Conservation (phyloP, 768 basidiomycete species). For the Amanita rubescens region DNA sequence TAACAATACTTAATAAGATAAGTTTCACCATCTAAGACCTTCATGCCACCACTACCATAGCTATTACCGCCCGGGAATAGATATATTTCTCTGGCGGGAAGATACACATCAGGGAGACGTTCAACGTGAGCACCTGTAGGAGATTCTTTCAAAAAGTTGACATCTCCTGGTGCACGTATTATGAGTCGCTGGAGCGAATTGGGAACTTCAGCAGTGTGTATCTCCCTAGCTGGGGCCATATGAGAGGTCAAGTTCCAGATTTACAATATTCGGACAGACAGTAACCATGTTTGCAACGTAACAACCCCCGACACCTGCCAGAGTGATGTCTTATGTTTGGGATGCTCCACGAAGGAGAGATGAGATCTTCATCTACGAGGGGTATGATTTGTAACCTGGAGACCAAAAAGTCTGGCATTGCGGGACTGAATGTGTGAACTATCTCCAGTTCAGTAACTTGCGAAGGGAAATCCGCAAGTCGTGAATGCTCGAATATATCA, state of each 20-base stretch:
- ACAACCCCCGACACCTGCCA: slow-evolving; percentile 15
- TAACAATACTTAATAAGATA: too few relatives aligned
- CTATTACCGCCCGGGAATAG: neutral
- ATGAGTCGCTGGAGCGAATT: neutral
- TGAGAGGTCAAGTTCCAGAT: neutral
- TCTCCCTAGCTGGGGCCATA: neutral
- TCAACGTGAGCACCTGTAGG: neutral
- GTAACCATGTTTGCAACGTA: slow-evolving; percentile 17
- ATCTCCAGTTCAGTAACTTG: slow-evolving; percentile 27
- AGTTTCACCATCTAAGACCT: too few relatives aligned
- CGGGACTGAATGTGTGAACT: slow-evolving; percentile 20
- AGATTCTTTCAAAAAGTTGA: neutral
- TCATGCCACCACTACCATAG: too few relatives aligned
- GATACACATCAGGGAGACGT: neutral
- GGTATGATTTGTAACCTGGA: slow-evolving; percentile 13
- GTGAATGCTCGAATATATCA: slow-evolving; percentile 26
- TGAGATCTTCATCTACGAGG: slow-evolving; percentile 1
- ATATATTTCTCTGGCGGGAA: neutral
- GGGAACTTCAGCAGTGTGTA: neutral
- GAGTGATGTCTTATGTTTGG: slow-evolving; percentile 14
- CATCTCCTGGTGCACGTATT: neutral
- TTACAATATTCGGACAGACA: slow-evolving; percentile 17
- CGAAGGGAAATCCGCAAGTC: slow-evolving; percentile 21
- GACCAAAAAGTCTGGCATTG: slow-evolving; percentile 15
- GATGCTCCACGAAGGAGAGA: slow-evolving; percentile 11